Percentiles rank a stretch among this genome's conserved stretches.
These are phyloP conservation scores for Marasmius sp. DNA, from an alignment of 1,284 basidiomycete genomes.

Conservation along the genomic window DNA sequence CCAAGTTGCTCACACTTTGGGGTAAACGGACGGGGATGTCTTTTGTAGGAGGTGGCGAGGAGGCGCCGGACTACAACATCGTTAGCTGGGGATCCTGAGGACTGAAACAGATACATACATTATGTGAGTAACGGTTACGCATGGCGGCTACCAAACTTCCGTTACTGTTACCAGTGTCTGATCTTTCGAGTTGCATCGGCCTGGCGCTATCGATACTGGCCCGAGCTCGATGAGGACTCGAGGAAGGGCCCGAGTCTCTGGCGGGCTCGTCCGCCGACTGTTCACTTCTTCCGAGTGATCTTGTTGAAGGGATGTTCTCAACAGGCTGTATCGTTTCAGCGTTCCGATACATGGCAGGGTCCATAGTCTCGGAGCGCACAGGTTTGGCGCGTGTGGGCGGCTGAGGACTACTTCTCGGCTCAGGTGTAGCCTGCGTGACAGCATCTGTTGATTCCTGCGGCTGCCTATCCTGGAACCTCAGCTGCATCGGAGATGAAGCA, in stretches of 20 bases:
- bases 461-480: background rate
- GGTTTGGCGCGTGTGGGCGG: background rate
- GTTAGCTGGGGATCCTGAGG: background rate
- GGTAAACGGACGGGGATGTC: slow-evolving; percentile 49
- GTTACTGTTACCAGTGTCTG: slow-evolving; percentile 47
- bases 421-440: no score
- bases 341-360: background rate
- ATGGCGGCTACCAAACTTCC: slow-evolving; percentile 68
- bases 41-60: slow-evolving; percentile 60
- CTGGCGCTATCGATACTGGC: slow-evolving; percentile 28
- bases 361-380: background rate
- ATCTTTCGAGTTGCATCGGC: slow-evolving; percentile 36
- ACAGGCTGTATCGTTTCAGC: background rate
- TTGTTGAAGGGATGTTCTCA: background rate
- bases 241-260: background rate
- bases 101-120: slow-evolving; percentile 39
- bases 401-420: background rate
- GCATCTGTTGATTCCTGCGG: background rate
- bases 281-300: slow-evolving; percentile 15
- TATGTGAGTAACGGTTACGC: slow-evolving; percentile 58
- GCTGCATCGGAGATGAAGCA: slow-evolving; percentile 7
- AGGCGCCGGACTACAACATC: slow-evolving; percentile 41
- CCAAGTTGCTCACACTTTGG: slow-evolving; percentile 64
- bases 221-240: background rate
- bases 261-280: background rate